Evolutionary conservation across 2,329 filamentous ascomycete species (phyloP), one percentile per base, ranked within the genome.

Genomic region (Xylariaceae sp.): DNA sequence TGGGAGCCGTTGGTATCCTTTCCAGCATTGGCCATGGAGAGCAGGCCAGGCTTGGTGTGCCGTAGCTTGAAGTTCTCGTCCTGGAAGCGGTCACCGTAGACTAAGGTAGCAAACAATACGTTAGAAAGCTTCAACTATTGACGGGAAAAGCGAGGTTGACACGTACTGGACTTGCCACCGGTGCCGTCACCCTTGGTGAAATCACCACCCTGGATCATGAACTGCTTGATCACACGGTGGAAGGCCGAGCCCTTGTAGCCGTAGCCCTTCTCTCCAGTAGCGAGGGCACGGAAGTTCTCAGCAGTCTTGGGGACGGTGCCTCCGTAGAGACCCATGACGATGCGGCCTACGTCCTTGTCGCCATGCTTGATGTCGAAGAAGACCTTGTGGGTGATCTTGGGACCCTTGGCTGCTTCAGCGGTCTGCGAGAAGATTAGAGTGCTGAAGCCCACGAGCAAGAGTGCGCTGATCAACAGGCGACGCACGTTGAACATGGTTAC

Each of bases 11-110:
- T 89, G 72, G 86, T 92, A 66, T 92, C 85, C 64, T 80, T 77
- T 64, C 85, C 85, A 45, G 84, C 78, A 68, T 89, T 89, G 66
- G 84, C 86, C 86, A 88, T 92, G 66, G 83, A 88, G 51, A 92
- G 71, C 36, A 87, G 70, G 57, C 86, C 86, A 66, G 81, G 83
- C 77, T 88, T 88, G 72, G 74, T 78, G 80, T 94, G 87, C 76
- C 88, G 89, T 61, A 90, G 76, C 81, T 92, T 90, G 77, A 94
- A 92, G 83, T 90, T 92, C 81, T 94, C 86, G 58, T 94, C 86
- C 50, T 78, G 67, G 70, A 92, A 92, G 69, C 85, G 86, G 55
- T 77, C 73, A 57, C 86, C 86, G 63, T 90, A 92, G 71, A 92
- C 78, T 82, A 36, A n/a, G 12, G n/a, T 41, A 14, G 19, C 16